Evolutionary conservation across 345 rosid species (phyloP).

Genomic region (Salix caprea): DNA sequence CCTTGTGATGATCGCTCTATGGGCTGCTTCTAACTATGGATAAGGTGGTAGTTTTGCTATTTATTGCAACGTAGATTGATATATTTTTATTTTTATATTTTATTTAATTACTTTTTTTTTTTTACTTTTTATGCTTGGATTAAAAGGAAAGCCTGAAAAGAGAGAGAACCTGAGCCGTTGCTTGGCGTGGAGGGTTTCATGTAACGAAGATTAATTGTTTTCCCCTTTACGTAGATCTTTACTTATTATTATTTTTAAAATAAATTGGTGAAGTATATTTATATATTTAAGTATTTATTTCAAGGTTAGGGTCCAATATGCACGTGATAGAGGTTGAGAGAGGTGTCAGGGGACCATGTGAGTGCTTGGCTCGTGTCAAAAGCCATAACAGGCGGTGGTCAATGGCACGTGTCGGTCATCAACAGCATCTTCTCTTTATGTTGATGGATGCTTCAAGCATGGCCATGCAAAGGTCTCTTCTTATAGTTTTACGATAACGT

Average conservation of each 20-base stretch:
- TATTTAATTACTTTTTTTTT: neutral
- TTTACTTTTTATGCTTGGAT: conserved; percentile 31
- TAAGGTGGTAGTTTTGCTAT: conserved; percentile 9
- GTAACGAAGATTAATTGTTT: neutral
- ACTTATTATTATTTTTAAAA: neutral
- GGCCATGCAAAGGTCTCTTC: neutral
- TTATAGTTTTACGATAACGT: conserved; percentile 16
- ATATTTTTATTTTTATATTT: neutral
- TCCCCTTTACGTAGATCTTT: neutral
- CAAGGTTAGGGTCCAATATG: conserved; percentile 29
- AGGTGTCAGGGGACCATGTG: conserved; percentile 57
- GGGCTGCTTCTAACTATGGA: conserved; percentile 15
- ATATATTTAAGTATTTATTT: neutral
- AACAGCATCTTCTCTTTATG: neutral
- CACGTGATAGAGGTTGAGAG: conserved; percentile 42
- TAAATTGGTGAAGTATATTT: neutral
- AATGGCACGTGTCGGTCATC: conserved; percentile 36
- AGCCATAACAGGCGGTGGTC: conserved; percentile 50
- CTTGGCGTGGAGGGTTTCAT: conserved; percentile 47
- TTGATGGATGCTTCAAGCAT: conserved; percentile 14
- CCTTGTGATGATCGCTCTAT: conserved; percentile 8
- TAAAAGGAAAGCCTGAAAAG: conserved; percentile 45
- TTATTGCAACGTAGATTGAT: neutral
- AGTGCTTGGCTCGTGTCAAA: conserved; percentile 31
- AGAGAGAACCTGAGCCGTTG: conserved; percentile 38